Percentiles rank a stretch among this genome's conserved stretches.
Conservation (phyloP, 2,329 filamentous ascomycete genomes). For the Davidsoniella eucalypti region DNA sequence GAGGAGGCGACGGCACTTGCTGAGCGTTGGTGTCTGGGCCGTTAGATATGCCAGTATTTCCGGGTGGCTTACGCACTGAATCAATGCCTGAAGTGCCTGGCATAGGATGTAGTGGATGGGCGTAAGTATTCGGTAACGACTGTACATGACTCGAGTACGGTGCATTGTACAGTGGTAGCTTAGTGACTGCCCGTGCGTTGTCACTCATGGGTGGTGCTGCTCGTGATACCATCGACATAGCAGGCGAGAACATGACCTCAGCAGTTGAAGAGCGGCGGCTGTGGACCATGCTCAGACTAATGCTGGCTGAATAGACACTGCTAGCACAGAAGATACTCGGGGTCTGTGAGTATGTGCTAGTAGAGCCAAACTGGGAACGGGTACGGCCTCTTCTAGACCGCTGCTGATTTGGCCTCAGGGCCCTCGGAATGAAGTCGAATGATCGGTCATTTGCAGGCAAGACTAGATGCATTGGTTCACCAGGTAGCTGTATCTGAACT, state of each 20-base stretch:
- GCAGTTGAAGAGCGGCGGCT: conserved; percentile 72
- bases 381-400: conserved; percentile 48
- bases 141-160: neutral
- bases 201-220: conserved; percentile 42
- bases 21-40: no score
- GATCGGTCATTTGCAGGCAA: conserved; percentile 81
- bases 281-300: conserved; percentile 72
- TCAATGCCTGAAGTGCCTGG: no score
- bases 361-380: conserved; percentile 52
- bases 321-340: conserved; percentile 66
- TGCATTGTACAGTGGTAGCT: conserved; percentile 46
- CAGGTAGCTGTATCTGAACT: conserved; percentile 78
- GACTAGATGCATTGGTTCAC: conserved; percentile 67
- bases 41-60: no score
- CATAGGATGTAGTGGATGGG: neutral
- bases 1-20: neutral
- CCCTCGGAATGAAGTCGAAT: conserved; percentile 94
- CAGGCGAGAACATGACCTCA: conserved; percentile 57
- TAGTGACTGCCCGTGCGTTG: conserved; percentile 54
- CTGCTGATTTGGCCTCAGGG: conserved; percentile 83
- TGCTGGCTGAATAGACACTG: conserved; percentile 70
- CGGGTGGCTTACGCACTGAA: no score
- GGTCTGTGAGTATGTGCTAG: conserved; percentile 54
- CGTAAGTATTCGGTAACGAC: neutral
- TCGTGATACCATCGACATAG: conserved; percentile 60